A percentile compares a stretch with the other conserved stretches of the same genome.
These are phyloP conservation scores for Yamadazyma diddensiae DNA, from an alignment of 1,139 yeast species.

Conservation along the genomic window DNA sequence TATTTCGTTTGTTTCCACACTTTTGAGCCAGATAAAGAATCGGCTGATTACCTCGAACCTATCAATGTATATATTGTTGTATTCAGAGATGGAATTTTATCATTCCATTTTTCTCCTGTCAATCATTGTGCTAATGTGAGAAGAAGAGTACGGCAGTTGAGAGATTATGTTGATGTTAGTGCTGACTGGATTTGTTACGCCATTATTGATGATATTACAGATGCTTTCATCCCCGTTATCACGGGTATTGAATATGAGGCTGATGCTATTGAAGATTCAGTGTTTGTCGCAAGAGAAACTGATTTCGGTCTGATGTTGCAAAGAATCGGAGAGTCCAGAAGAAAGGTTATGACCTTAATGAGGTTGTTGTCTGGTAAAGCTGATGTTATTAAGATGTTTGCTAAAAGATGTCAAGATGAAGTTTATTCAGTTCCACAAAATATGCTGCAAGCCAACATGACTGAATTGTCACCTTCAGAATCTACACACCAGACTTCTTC, in stretches of 20 bases:
- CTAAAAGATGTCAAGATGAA: conserved; percentile 88
- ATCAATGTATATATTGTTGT: conserved; percentile 86
- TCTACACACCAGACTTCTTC: conserved; percentile 3
- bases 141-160: conserved; percentile 84
- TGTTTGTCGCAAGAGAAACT: conserved; percentile 32
- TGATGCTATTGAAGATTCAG: conserved; percentile 84
- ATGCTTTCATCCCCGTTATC: conserved; percentile 88
- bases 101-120: conserved; percentile 84
- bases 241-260: conserved; percentile 87
- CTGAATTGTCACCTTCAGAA: conserved; percentile 9
- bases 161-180: conserved; percentile 82
- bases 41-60: conserved; percentile 83
- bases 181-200: conserved; percentile 97
- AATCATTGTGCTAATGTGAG: conserved; percentile 84
- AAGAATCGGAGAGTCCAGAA: conserved; percentile 83
- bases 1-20: conserved; percentile 84
- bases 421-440: conserved; percentile 17
- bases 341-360: conserved; percentile 90
- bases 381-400: conserved; percentile 95
- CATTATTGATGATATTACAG: conserved; percentile 88
- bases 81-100: conserved; percentile 75
- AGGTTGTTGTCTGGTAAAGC: conserved; percentile 91
- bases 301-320: conserved; percentile 74
- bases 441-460: conserved; percentile 10
- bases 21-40: conserved; percentile 70